phyloP scores from a whole-genome alignment of 2,329 filamentous ascomycete genomes.

The Aaosphaeria arxii region DNA sequence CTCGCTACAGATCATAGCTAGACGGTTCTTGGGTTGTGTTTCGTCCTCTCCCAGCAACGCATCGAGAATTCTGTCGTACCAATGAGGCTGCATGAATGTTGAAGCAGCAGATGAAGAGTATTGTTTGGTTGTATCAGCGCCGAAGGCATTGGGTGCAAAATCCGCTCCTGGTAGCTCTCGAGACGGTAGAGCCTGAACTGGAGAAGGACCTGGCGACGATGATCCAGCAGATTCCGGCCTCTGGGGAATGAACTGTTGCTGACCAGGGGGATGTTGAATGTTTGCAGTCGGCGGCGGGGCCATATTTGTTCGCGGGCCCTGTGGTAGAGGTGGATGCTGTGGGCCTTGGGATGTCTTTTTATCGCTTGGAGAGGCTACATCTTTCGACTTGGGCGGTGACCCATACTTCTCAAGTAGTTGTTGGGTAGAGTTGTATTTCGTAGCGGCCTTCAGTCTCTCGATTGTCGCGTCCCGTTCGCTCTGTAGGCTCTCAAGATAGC shows the following conservation, averaged over 20 bases:
- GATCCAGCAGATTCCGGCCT: conserved; percentile 10
- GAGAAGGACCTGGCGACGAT: conserved; percentile 14
- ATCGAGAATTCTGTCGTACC: conserved; percentile 95
- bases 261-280: conserved; percentile 44
- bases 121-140: conserved; percentile 22
- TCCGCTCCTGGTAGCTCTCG: conserved; percentile 49
- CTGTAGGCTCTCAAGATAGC: conserved; percentile 70
- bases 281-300: conserved; percentile 65
- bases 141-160: conserved; percentile 72
- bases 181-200: conserved; percentile 9
- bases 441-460: conserved; percentile 89
- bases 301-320: conserved; percentile 50
- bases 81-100: conserved; percentile 55
- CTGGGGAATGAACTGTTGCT: conserved; percentile 31
- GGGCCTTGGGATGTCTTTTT: conserved; percentile 26
- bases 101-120: conserved; percentile 35
- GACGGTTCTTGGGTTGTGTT: conserved; percentile 83
- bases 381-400: conserved; percentile 48
- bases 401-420: conserved; percentile 94
- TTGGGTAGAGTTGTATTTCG: conserved; percentile 92
- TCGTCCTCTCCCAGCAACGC: conserved; percentile 93
- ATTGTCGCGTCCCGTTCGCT: conserved; percentile 83
- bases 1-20: conserved; percentile 77
- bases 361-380: conserved; percentile 32
- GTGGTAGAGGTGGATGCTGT: conserved; percentile 24